These are phyloP conservation scores for Meira nashicola DNA, from an alignment of 1,284 basidiomycete genomes.

Conservation along the genomic window DNA sequence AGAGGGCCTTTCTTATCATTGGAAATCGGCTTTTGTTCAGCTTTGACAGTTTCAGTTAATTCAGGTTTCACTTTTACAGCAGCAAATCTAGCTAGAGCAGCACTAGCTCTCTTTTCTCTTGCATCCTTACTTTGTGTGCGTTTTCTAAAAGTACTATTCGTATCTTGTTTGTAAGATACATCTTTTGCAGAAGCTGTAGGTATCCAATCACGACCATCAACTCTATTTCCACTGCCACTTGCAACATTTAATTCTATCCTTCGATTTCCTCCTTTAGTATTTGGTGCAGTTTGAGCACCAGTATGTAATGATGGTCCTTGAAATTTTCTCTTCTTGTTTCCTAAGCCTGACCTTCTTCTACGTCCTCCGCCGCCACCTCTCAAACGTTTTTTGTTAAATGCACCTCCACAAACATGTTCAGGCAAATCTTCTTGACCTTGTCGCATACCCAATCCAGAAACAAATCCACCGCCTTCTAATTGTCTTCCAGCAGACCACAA, in stretches of 20 bases:
- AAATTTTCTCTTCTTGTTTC: not conserved
- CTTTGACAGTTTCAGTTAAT: not conserved
- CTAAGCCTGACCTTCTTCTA: not conserved
- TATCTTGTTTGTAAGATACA: constrained; percentile 28
- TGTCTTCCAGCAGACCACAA: constrained; percentile 37
- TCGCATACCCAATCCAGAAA: constrained; percentile 24
- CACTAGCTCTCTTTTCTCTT: constrained; percentile 9
- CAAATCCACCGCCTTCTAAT: constrained; percentile 25
- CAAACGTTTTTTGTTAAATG: constrained; percentile 12
- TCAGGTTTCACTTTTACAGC: constrained; percentile 5
- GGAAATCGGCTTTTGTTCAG: not conserved
- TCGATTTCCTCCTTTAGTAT: constrained; percentile 20
- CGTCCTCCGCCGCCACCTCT: constrained; percentile 7
- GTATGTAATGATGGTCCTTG: constrained; percentile 33
- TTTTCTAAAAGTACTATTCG: constrained; percentile 39
- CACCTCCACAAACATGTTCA: constrained; percentile 35
- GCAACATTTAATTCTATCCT: constrained; percentile 17
- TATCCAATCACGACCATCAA: constrained; percentile 30
- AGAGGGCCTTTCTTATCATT: not conserved
- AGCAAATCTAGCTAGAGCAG: constrained; percentile 11
- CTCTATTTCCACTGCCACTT: constrained; percentile 25
- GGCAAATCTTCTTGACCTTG: constrained; percentile 22
- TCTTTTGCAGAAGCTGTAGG: constrained; percentile 23
- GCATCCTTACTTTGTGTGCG: constrained; percentile 11
- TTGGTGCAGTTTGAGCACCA: constrained; percentile 36